Evolutionary conservation across 1,284 basidiomycete genomes (phyloP).

Genomic region (Mrakiaceae sp.): DNA sequence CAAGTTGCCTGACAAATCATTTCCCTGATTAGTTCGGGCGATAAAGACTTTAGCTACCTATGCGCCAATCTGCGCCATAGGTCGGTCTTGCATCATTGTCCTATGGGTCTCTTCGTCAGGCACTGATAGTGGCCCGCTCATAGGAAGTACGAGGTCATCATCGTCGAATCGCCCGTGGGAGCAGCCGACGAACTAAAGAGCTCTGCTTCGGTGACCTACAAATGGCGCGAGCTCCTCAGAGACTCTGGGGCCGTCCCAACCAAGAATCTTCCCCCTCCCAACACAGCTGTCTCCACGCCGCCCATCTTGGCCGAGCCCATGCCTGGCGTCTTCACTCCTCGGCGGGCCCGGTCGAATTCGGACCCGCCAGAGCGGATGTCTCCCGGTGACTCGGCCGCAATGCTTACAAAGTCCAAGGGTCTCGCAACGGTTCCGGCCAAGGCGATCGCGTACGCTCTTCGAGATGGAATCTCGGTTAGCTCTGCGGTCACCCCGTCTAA

Average conservation of each 20-base stretch:
- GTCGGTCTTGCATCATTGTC: not conserved
- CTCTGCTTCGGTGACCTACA: not conserved
- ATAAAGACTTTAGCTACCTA: conserved; percentile 15
- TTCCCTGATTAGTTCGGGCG: not conserved
- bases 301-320: too few species aligned
- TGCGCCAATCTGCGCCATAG: conserved; percentile 1
- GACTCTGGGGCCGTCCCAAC: not conserved
- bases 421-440: too few species aligned
- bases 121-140: not conserved
- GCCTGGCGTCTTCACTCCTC: not conserved
- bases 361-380: not conserved
- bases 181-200: conserved; percentile 11
- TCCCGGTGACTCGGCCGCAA: not conserved
- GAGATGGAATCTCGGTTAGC: too few species aligned
- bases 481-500: too few species aligned
- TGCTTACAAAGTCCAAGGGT: too few species aligned
- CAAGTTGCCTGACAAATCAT: not conserved
- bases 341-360: conserved; percentile 4
- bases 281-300: too few species aligned
- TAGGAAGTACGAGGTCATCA: conserved; percentile 4
- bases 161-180: conserved; percentile 1
- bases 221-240: conserved; percentile 10
- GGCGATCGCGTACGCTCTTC: too few species aligned
- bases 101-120: too few species aligned
- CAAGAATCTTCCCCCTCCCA: too few species aligned